phyloP scores from a whole-genome alignment of 176 grass and related monocot species.

The Elaeis guineensis region DNA sequence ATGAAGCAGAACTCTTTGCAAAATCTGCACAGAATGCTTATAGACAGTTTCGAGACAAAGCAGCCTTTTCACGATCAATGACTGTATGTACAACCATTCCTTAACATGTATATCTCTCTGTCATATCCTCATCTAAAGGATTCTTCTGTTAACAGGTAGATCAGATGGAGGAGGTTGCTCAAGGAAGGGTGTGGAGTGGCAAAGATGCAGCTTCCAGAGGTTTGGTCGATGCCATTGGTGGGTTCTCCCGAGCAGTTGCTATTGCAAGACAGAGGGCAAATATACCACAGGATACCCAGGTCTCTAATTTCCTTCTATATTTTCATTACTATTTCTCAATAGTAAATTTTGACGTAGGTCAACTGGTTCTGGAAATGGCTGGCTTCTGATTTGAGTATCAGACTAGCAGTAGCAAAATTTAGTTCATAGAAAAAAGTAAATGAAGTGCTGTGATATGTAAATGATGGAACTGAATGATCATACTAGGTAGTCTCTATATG shows the following conservation, averaged over 20 bases:
- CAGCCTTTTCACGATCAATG: slow-evolving; percentile 86
- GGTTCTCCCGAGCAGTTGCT: slow-evolving; percentile 75
- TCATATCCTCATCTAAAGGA: not conserved
- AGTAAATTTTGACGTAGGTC: too few species aligned
- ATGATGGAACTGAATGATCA: too few species aligned
- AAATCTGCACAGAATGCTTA: slow-evolving; percentile 77
- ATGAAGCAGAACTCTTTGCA: slow-evolving; percentile 77
- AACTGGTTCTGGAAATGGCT: too few species aligned
- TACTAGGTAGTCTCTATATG: too few species aligned
- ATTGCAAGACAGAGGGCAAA: slow-evolving; percentile 95
- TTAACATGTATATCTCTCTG: not conserved
- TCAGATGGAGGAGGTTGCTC: slow-evolving; percentile 91
- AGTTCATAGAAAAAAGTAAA: too few species aligned
- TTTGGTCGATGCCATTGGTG: slow-evolving; percentile 90
- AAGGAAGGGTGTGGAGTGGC: slow-evolving; percentile 93
- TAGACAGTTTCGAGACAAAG: slow-evolving; percentile 83
- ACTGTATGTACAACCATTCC: slow-evolving; percentile 40
- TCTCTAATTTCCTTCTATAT: not conserved
- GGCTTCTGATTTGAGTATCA: too few species aligned
- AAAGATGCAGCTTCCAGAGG: slow-evolving; percentile 79
- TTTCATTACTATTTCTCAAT: too few species aligned
- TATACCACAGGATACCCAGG: slow-evolving; percentile 73
- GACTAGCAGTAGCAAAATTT: too few species aligned
- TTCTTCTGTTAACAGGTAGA: slow-evolving; percentile 48
- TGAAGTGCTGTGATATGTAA: too few species aligned